phyloP scores from a whole-genome alignment of 176 grass and related monocot species.

The Oryza australiensis region DNA sequence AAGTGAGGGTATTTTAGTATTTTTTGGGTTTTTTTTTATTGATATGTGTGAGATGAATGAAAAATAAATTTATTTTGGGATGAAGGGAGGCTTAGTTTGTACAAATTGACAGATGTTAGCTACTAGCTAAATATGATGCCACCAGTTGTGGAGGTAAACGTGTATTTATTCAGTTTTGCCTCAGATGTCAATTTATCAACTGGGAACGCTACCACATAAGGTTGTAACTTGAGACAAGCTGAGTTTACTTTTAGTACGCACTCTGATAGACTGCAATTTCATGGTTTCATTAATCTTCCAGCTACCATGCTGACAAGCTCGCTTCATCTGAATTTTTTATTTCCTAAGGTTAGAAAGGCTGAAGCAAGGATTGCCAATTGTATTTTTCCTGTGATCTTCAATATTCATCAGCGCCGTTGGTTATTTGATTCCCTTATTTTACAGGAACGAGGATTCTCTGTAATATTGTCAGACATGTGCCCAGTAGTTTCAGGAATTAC shows the following conservation, averaged over 20 bases:
- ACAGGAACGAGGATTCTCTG: slow-evolving; percentile 79
- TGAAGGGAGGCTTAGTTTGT: too few species aligned
- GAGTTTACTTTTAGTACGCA: background rate
- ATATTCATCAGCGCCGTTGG: background rate
- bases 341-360: background rate
- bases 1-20: too few species aligned
- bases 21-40: too few species aligned
- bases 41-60: too few species aligned
- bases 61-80: too few species aligned
- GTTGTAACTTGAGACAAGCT: background rate
- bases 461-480: slow-evolving; percentile 91
- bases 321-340: background rate
- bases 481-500: slow-evolving; percentile 86
- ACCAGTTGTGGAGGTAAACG: background rate
- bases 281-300: background rate
- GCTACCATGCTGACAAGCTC: background rate
- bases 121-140: background rate
- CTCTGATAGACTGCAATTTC: background rate
- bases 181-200: background rate
- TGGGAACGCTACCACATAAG: background rate
- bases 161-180: background rate
- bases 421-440: slow-evolving; percentile 13
- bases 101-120: too few species aligned
- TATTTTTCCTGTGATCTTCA: background rate
- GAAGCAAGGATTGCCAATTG: background rate